Conservation (phyloP, 441 rosid genomes). For the Isatis lusitanica region DNA sequence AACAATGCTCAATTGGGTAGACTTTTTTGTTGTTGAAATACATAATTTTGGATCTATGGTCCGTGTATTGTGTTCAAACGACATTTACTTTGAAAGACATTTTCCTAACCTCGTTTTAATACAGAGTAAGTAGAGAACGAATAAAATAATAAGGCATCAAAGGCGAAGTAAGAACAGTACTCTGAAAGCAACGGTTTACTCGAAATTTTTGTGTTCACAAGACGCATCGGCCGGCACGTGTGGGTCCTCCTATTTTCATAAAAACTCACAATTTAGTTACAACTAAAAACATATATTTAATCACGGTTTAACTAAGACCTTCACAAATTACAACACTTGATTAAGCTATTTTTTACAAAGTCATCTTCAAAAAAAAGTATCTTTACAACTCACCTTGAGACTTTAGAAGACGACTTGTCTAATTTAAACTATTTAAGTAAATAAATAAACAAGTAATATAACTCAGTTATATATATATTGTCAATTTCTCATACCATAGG, state of each 20-base stretch:
- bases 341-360: background rate
- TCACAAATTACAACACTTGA: background rate
- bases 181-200: background rate
- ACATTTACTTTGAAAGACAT: background rate
- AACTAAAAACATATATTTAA: background rate
- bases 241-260: background rate
- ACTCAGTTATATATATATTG: no score
- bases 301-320: background rate
- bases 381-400: background rate
- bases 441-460: background rate
- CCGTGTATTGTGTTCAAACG: background rate
- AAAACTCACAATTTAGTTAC: background rate
- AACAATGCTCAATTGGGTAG: background rate
- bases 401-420: background rate
- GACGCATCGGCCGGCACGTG: background rate
- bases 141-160: background rate
- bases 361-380: background rate
- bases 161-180: background rate
- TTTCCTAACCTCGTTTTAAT: background rate
- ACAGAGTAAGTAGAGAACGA: no score
- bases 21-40: background rate
- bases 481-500: background rate
- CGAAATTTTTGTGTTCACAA: background rate
- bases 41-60: background rate
- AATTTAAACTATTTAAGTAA: background rate